Evolutionary conservation across 495 filamentous ascomycete genomes (phyloP).

Genomic region (Daldinia loculata): DNA sequence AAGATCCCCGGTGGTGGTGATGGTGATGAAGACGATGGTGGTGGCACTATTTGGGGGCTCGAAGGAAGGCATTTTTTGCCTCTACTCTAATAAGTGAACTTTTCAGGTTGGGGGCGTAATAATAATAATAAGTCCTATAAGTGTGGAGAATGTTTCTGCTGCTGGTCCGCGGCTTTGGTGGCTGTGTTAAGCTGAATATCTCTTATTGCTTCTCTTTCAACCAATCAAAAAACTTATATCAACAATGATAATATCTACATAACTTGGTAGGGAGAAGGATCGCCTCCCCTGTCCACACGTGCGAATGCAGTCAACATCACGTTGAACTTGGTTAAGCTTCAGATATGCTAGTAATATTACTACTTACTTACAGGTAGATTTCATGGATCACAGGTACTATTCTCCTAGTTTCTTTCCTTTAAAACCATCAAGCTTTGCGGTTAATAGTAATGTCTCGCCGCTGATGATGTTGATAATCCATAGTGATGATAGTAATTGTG

Average conservation of each 20-base stretch:
- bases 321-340: neutral
- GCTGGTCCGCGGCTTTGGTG: conserved; percentile 23
- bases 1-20: neutral
- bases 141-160: conserved; percentile 29
- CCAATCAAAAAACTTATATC: conserved; percentile 19
- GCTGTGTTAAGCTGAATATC: conserved; percentile 30
- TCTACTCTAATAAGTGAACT: neutral
- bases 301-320: conserved; percentile 8
- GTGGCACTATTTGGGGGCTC: conserved; percentile 11
- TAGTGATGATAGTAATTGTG: neutral
- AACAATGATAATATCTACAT: conserved; percentile 17
- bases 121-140: conserved; percentile 18
- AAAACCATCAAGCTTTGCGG: neutral
- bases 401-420: neutral
- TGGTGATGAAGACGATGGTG: conserved; percentile 3
- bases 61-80: conserved; percentile 7
- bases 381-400: neutral
- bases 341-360: conserved; percentile 7
- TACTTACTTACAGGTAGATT: conserved; percentile 5
- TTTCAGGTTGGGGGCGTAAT: conserved; percentile 33
- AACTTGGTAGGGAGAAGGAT: conserved; percentile 18
- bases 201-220: conserved; percentile 3
- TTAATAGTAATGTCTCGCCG: neutral
- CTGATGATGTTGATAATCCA: neutral
- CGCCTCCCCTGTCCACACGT: conserved; percentile 30